phyloP scores from a whole-genome alignment of 2,329 filamentous ascomycete species.

The Fusarium sp. region DNA sequence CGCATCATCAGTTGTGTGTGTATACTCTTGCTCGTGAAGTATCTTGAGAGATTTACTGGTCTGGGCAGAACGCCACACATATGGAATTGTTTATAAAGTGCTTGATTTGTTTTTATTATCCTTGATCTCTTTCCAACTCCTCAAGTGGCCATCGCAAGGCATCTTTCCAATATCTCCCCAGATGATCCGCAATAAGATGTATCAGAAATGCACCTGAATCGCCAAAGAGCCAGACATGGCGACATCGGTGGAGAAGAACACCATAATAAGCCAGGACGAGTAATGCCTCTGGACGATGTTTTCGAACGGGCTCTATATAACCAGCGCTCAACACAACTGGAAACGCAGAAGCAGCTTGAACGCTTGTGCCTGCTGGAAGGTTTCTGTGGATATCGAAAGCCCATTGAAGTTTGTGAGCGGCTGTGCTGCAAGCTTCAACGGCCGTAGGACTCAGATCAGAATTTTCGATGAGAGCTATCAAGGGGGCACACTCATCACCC shows the following conservation, averaged over 20 bases:
- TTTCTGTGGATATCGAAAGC: slow-evolving; percentile 51
- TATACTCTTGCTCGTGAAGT: not conserved
- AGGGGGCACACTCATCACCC: slow-evolving; percentile 46
- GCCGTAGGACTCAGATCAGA: slow-evolving; percentile 48
- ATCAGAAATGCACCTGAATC: slow-evolving; percentile 50
- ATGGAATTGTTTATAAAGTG: not conserved
- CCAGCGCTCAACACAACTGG: slow-evolving; percentile 49
- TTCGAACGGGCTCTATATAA: slow-evolving; percentile 53
- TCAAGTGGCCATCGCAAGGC: slow-evolving; percentile 52
- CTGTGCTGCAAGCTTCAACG: slow-evolving; percentile 48
- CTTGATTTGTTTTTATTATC: slow-evolving; percentile 25
- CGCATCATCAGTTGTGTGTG: not conserved
- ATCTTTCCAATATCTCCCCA: slow-evolving; percentile 52
- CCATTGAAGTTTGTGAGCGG: slow-evolving; percentile 50
- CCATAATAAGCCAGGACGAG: slow-evolving; percentile 64
- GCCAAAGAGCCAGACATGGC: slow-evolving; percentile 56
- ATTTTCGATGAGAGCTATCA: slow-evolving; percentile 49
- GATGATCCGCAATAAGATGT: slow-evolving; percentile 48
- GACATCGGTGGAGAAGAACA: slow-evolving; percentile 59
- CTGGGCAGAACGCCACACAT: not conserved
- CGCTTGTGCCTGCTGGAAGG: slow-evolving; percentile 39
- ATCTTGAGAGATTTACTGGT: not conserved
- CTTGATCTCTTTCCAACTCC: slow-evolving; percentile 46
- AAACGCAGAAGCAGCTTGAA: slow-evolving; percentile 52
- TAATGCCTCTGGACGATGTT: slow-evolving; percentile 57